phyloP scores from a whole-genome alignment of 495 filamentous ascomycete genomes.

The Aspergillus steynii region DNA sequence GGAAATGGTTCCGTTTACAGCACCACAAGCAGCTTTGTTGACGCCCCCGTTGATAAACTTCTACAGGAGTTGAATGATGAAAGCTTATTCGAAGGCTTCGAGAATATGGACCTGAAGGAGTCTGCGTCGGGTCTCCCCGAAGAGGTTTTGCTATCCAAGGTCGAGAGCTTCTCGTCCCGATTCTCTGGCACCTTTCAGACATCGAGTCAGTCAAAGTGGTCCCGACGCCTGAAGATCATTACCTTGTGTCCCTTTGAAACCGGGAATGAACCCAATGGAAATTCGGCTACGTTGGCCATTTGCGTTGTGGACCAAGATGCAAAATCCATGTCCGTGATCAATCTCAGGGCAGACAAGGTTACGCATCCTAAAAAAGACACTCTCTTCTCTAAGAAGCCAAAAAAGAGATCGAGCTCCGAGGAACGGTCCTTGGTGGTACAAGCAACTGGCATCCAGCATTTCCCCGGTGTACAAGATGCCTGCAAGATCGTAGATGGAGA shows the following conservation, averaged over 20 bases:
- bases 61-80: constrained; percentile 69
- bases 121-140: constrained; percentile 68
- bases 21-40: constrained; percentile 55
- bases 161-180: constrained; percentile 68
- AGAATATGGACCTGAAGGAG: constrained; percentile 70
- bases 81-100: constrained; percentile 65
- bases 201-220: constrained; percentile 46
- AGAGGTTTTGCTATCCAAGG: constrained; percentile 71
- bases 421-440: constrained; percentile 41
- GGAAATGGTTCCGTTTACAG: constrained; percentile 45
- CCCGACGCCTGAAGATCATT: constrained; percentile 58
- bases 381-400: constrained; percentile 31
- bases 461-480: constrained; percentile 66
- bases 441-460: constrained; percentile 41
- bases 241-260: constrained; percentile 60
- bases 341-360: constrained; percentile 49
- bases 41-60: constrained; percentile 68
- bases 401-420: constrained; percentile 19
- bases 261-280: constrained; percentile 26
- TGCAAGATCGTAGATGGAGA: constrained; percentile 71
- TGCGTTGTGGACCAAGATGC: constrained; percentile 69
- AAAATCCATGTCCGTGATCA: constrained; percentile 65
- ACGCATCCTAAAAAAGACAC: constrained; percentile 32
- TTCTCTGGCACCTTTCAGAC: constrained; percentile 58
- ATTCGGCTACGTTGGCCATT: constrained; percentile 54